Base-by-base conservation (phyloP, 2,329 filamentous ascomycete genomes). In the Diaporthe citriasiana region DNA sequence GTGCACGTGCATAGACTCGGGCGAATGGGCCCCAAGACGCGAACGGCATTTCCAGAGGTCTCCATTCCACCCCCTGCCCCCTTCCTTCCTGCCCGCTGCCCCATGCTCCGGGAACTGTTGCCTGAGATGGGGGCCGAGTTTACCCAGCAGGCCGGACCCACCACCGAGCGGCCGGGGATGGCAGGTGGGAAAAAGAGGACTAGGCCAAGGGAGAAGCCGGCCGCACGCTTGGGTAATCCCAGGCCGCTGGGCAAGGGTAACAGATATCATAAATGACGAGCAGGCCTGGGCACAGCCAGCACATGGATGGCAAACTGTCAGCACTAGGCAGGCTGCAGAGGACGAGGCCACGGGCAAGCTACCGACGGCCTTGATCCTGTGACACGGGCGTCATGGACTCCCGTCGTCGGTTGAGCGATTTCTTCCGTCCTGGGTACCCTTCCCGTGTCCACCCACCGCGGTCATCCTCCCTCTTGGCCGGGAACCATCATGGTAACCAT, bases 311-410 rank as follows among this genome's bases (percentile, higher is more conserved):
- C 19, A 33, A 38, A 15, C 33, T 8, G 53, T 71, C 69, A 71
- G 69, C 69, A 53, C 56, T 53, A 71, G 45, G 45, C 30, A 60
- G 42, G 56, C 33, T 63, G 45, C 56, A 63, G 69, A 40, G 25
- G 69, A 71, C 25, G 33, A 63, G 56, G 25, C 45, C 38, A 45
- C 25, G 19, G 45, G 56, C 33, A 63, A 53, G n/a, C 45, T 53
- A 71, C 69, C n/a, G 69, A 30, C n/a, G 35, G 69, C 12, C 69
- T 53, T 51, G 69, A 42, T 51, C 56, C 69, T 60, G 56, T 63
- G 69, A 63, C 47, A 19, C 27, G 33, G 45, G 4, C 69, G 50
- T 33, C 56, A 51, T 53, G 55, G 56, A 42, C 33, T 15, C 38
- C 69, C 17, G 33, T 53, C n/a, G 45, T 51, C 56, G 15, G 27